Percentiles rank a stretch among this genome's conserved stretches.
phyloP scores from a whole-genome alignment of 805 yeast species.

The Myxozyma mucilagina region DNA sequence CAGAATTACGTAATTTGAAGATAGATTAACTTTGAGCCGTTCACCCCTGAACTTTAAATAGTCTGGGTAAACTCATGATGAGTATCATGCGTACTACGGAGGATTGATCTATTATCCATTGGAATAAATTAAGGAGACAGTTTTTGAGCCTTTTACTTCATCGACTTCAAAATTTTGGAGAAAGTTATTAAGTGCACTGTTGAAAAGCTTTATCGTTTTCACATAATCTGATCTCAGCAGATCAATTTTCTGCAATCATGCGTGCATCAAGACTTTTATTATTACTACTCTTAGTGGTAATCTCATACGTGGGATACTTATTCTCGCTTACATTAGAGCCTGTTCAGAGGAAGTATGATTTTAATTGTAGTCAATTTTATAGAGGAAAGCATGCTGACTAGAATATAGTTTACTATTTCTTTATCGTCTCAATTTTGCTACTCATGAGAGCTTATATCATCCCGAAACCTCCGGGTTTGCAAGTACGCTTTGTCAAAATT shows the following conservation, averaged over 20 bases:
- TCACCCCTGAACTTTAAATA: not conserved
- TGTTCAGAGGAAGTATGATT: conserved; percentile 20
- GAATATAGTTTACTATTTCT: conserved; percentile 14
- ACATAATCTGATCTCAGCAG: no score
- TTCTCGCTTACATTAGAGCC: conserved; percentile 14
- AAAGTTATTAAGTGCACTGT: no score
- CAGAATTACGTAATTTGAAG: not conserved
- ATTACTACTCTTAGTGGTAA: not conserved
- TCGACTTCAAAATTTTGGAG: no score
- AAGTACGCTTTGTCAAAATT: conserved; percentile 1
- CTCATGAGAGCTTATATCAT: conserved; percentile 15
- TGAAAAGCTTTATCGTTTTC: no score
- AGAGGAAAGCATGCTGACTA: not conserved
- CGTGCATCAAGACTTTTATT: not conserved
- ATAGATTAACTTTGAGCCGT: no score
- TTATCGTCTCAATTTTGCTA: conserved; percentile 3
- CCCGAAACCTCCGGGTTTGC: conserved; percentile 28
- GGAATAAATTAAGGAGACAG: no score
- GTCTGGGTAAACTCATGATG: no score
- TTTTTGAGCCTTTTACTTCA: no score
- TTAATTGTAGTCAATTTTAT: not conserved
- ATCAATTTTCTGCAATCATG: no score
- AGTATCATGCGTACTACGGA: no score
- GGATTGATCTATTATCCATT: no score
- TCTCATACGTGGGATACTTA: conserved; percentile 4